phyloP scores from a whole-genome alignment of 2,329 filamentous ascomycete species.

The Colletotrichum sp. region DNA sequence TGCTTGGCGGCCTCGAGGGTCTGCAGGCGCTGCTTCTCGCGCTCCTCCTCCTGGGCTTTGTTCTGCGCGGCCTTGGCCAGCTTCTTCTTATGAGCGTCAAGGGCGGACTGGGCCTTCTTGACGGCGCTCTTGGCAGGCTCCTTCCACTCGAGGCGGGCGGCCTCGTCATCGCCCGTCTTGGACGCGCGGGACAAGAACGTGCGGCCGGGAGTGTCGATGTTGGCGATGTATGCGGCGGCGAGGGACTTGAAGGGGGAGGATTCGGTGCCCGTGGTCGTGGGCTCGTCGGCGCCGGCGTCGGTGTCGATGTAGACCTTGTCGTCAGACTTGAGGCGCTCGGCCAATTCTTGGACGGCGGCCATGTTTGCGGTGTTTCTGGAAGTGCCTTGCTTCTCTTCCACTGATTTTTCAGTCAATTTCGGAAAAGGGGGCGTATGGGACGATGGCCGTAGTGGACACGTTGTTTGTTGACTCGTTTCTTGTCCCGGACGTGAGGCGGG shows the following conservation, averaged over 20 bases:
- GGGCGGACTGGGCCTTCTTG: constrained; percentile 82
- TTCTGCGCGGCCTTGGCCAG: constrained; percentile 76
- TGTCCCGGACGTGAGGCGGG: background rate
- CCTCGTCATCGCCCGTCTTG: constrained; percentile 68
- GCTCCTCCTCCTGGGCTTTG: constrained; percentile 72
- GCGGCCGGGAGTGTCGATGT: constrained; percentile 60
- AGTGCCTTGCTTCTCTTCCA: background rate
- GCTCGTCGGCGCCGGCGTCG: constrained; percentile 75
- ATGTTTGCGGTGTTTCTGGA: constrained; percentile 28
- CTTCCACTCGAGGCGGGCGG: constrained; percentile 75
- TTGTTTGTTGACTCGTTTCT: constrained; percentile 11
- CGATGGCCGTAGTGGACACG: background rate
- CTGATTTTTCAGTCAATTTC: background rate
- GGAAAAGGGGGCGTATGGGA: background rate
- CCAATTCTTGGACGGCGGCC: constrained; percentile 53
- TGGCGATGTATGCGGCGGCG: constrained; percentile 76
- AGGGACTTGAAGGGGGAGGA: constrained; percentile 82
- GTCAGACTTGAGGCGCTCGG: constrained; percentile 52
- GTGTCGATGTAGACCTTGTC: constrained; percentile 78
- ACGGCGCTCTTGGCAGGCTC: constrained; percentile 81
- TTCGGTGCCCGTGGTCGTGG: constrained; percentile 70
- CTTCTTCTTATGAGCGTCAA: constrained; percentile 84
- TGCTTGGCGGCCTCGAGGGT: constrained; percentile 78
- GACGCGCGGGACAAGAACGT: constrained; percentile 75
- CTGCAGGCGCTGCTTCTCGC: constrained; percentile 65